These are phyloP conservation scores for Botrytis aclada DNA, from an alignment of 2,329 filamentous ascomycete genomes.

Conservation along the genomic window DNA sequence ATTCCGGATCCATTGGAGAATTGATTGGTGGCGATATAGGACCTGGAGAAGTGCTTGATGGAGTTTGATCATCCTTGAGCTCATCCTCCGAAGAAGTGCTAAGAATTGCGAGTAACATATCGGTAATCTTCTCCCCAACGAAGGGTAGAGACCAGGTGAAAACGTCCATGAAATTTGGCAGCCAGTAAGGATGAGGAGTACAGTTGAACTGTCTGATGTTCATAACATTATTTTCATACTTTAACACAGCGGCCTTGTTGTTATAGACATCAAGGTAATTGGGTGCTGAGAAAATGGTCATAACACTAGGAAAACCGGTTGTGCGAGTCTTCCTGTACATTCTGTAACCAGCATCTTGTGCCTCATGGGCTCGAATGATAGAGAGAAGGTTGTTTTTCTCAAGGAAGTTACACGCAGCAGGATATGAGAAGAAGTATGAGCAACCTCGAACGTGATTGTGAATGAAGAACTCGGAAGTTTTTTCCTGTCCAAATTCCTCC, in stretches of 20 bases:
- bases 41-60: conserved; percentile 57
- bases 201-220: conserved; percentile 99
- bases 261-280: conserved; percentile 99
- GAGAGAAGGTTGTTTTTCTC: conserved; percentile 99
- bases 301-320: conserved; percentile 96
- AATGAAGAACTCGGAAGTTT: conserved; percentile 94
- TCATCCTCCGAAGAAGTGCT: conserved; percentile 99
- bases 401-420: conserved; percentile 91
- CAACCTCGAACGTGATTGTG: conserved; percentile 98
- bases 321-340: conserved; percentile 99
- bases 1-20: conserved; percentile 66
- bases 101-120: conserved; percentile 98
- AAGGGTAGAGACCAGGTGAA: conserved; percentile 99
- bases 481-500: conserved; percentile 98
- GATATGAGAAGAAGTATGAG: conserved; percentile 99
- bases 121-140: conserved; percentile 97
- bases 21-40: conserved; percentile 71
- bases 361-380: conserved; percentile 95
- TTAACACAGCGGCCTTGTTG: conserved; percentile 98
- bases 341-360: conserved; percentile 95
- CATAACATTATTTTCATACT: conserved; percentile 99
- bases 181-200: conserved; percentile 98
- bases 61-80: conserved; percentile 81
- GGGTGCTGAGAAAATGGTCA: conserved; percentile 99
- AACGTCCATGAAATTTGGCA: conserved; percentile 99